Conservation (phyloP, 1,284 basidiomycete genomes). For the Erythrobasidium hasegawianum region DNA sequence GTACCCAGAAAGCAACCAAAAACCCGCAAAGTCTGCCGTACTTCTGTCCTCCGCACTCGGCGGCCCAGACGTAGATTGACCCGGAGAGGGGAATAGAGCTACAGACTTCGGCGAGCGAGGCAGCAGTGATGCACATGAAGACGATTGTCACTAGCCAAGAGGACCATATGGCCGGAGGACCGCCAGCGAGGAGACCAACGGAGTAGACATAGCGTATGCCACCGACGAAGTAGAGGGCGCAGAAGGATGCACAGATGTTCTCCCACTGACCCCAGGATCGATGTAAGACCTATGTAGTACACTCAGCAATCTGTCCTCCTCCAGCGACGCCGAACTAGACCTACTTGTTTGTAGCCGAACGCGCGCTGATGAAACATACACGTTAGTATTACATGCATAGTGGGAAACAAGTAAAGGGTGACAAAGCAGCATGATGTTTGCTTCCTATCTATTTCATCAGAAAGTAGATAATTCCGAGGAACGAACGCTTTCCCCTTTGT, state of each 20-base stretch:
- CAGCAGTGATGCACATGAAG: slow-evolving; percentile 79
- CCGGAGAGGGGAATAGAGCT: slow-evolving; percentile 58
- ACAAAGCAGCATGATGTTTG: slow-evolving; percentile 24
- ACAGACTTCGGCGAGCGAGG: slow-evolving; percentile 65
- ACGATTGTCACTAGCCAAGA: slow-evolving; percentile 71
- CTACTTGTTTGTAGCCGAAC: slow-evolving; percentile 75
- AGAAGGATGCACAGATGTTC: slow-evolving; percentile 78
- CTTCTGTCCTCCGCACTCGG: slow-evolving; percentile 77
- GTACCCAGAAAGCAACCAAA: slow-evolving; percentile 79
- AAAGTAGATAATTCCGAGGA: no score
- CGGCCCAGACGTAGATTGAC: slow-evolving; percentile 85
- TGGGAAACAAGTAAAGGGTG: slow-evolving; percentile 1
- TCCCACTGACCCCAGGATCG: slow-evolving; percentile 73
- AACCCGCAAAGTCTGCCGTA: slow-evolving; percentile 78
- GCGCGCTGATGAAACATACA: slow-evolving; percentile 56
- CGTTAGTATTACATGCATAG: slow-evolving; percentile 8
- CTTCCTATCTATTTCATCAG: not conserved
- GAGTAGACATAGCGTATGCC: slow-evolving; percentile 65
- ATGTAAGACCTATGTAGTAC: slow-evolving; percentile 64
- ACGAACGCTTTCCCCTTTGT: no score
- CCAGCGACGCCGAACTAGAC: slow-evolving; percentile 36
- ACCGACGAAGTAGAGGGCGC: slow-evolving; percentile 78
- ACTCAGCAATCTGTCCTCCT: slow-evolving; percentile 9
- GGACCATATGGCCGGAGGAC: slow-evolving; percentile 78
- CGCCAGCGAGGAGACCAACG: slow-evolving; percentile 73